These are phyloP conservation scores for Metschnikowia hibisci DNA, from an alignment of 805 yeast genomes.

Conservation along the genomic window DNA sequence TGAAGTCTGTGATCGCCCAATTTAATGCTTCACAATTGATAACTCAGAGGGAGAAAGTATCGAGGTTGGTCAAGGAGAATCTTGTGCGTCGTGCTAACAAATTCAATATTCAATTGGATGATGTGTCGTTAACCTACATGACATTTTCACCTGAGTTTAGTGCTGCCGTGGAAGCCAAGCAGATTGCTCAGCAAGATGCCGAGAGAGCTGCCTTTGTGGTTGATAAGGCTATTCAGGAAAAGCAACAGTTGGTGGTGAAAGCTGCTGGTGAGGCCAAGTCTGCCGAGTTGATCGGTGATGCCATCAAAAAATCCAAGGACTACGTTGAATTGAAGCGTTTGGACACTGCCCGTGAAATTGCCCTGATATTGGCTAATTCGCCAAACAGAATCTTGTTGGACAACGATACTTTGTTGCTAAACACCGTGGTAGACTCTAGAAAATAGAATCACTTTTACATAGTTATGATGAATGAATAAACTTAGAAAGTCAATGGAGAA, in stretches of 20 bases:
- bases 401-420: slow-evolving; percentile 85
- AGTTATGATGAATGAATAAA: slow-evolving; percentile 13
- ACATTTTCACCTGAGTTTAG: slow-evolving; percentile 98
- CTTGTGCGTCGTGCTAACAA: slow-evolving; percentile 86
- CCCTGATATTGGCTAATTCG: slow-evolving; percentile 74
- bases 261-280: slow-evolving; percentile 99
- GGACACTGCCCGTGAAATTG: slow-evolving; percentile 96
- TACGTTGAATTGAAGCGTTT: slow-evolving; percentile 95
- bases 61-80: slow-evolving; percentile 85
- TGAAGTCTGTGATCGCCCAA: slow-evolving; percentile 96
- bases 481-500: too few species aligned
- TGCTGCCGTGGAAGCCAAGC: slow-evolving; percentile 96
- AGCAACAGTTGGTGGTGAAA: slow-evolving; percentile 92
- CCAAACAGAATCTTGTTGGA: slow-evolving; percentile 91
- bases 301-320: slow-evolving; percentile 92
- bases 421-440: slow-evolving; percentile 81
- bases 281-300: slow-evolving; percentile 98
- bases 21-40: slow-evolving; percentile 97
- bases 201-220: slow-evolving; percentile 97
- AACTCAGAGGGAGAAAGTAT: slow-evolving; percentile 97
- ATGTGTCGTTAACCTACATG: slow-evolving; percentile 95
- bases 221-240: slow-evolving; percentile 96
- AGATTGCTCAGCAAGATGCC: slow-evolving; percentile 99
- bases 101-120: slow-evolving; percentile 86
- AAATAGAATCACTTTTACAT: slow-evolving; percentile 22